These are phyloP conservation scores for Phialophora tarda DNA, from an alignment of 2,329 filamentous ascomycete species.

Conservation along the genomic window DNA sequence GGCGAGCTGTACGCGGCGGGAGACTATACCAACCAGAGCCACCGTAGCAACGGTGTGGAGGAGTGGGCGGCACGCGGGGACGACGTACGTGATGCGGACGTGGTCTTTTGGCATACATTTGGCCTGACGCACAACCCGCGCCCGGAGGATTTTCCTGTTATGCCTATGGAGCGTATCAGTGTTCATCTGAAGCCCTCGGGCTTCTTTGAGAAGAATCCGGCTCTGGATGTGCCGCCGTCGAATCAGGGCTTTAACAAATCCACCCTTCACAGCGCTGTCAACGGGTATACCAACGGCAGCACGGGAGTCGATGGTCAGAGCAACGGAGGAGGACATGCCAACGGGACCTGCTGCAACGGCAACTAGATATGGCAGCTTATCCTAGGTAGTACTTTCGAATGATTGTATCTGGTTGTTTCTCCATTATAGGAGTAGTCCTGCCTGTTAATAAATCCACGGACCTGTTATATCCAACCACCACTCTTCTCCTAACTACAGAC, in stretches of 20 bases:
- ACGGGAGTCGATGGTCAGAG: too few species aligned
- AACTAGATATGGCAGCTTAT: too few species aligned
- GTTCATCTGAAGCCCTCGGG: constrained; percentile 42
- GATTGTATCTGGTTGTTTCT: too few species aligned
- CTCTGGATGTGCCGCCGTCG: constrained; percentile 38
- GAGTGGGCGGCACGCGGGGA: constrained; percentile 52
- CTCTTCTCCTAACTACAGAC: too few species aligned
- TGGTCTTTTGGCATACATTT: constrained; percentile 53
- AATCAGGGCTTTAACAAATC: constrained; percentile 22
- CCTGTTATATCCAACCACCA: too few species aligned
- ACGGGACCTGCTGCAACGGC: too few species aligned
- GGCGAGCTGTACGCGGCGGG: constrained; percentile 61
- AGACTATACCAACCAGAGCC: constrained; percentile 60
- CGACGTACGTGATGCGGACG: constrained; percentile 49
- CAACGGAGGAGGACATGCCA: too few species aligned
- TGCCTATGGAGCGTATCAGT: constrained; percentile 43
- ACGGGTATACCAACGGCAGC: too few species aligned
- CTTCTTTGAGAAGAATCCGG: constrained; percentile 42
- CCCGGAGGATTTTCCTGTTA: constrained; percentile 53
- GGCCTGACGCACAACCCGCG: constrained; percentile 55
- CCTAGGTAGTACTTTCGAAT: too few species aligned
- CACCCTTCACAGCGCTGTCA: too few species aligned
- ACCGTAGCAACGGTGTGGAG: constrained; percentile 54
- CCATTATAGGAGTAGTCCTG: too few species aligned
- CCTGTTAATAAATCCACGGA: too few species aligned